These are phyloP conservation scores for Aspergillus sp. DNA, from an alignment of 2,329 filamentous ascomycete genomes.

Conservation along the genomic window DNA sequence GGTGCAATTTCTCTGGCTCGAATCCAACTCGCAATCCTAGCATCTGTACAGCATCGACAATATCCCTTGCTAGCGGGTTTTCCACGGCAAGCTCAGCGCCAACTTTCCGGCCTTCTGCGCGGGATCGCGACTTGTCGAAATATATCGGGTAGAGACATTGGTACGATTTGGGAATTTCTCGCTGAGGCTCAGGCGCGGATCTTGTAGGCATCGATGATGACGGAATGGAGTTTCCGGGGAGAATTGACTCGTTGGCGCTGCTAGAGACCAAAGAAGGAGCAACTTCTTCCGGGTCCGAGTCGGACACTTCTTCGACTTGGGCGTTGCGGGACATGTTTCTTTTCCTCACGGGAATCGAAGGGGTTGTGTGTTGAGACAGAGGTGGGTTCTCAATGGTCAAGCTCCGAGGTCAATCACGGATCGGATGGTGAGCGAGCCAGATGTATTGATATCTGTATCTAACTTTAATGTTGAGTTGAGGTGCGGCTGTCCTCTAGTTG, in stretches of 20 bases:
- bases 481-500: no score
- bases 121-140: conserved; percentile 70
- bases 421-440: not conserved
- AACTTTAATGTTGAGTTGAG: no score
- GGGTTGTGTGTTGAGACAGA: not conserved
- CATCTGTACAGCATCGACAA: conserved; percentile 77
- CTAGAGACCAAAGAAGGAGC: conserved; percentile 57
- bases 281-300: conserved; percentile 86
- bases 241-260: conserved; percentile 43
- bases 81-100: conserved; percentile 68
- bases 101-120: conserved; percentile 80
- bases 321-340: conserved; percentile 71
- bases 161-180: conserved; percentile 68
- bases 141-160: conserved; percentile 94
- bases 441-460: no score
- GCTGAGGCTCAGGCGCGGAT: conserved; percentile 46
- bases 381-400: not conserved
- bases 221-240: conserved; percentile 38
- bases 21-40: conserved; percentile 67
- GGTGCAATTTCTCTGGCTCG: conserved; percentile 89
- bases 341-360: not conserved
- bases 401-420: not conserved
- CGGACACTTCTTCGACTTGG: conserved; percentile 88
- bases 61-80: conserved; percentile 85
- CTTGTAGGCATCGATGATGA: conserved; percentile 27